Percentiles rank a stretch among this genome's conserved stretches.
phyloP scores from a whole-genome alignment of 805 yeast species.

The Cyberlindnera japonica region DNA sequence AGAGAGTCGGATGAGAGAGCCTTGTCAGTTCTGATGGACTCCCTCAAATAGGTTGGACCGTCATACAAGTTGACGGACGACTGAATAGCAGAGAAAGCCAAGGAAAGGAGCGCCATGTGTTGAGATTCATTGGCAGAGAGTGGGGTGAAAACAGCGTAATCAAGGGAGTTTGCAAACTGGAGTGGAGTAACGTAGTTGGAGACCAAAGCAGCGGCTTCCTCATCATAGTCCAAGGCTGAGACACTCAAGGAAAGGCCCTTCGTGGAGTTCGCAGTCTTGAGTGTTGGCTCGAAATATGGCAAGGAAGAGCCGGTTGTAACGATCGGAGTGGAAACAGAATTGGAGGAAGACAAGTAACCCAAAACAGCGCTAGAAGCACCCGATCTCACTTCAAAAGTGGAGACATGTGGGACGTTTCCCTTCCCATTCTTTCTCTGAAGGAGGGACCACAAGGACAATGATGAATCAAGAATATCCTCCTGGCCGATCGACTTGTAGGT shows the following conservation, averaged over 20 bases:
- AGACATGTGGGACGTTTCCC: constrained; percentile 58
- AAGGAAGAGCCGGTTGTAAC: constrained; percentile 68
- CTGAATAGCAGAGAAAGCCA: constrained; percentile 52
- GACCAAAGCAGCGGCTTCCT: constrained; percentile 45
- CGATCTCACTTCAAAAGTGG: constrained; percentile 63
- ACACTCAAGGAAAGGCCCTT: constrained; percentile 69
- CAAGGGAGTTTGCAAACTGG: constrained; percentile 57
- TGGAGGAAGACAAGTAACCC: constrained; percentile 52
- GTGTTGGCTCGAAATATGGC: constrained; percentile 60
- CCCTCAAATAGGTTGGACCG: constrained; percentile 62
- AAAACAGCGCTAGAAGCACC: constrained; percentile 81
- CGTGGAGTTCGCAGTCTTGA: constrained; percentile 31
- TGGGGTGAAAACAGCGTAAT: constrained; percentile 69
- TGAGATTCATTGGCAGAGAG: constrained; percentile 60
- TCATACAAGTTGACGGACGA: constrained; percentile 74
- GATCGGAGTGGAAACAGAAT: constrained; percentile 36
- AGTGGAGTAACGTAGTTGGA: constrained; percentile 64
- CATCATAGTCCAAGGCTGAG: constrained; percentile 72
- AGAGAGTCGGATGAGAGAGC: constrained; percentile 39
- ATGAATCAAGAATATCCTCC: constrained; percentile 55
- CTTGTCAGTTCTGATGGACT: constrained; percentile 37
- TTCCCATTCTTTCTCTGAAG: constrained; percentile 47
- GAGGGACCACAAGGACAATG: constrained; percentile 56
- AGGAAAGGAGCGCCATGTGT: constrained; percentile 59
- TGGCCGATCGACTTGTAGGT: constrained; percentile 67